These are phyloP conservation scores for Sarocladiaceae sp. DNA, from an alignment of 2,329 filamentous ascomycete species.

Conservation along the genomic window DNA sequence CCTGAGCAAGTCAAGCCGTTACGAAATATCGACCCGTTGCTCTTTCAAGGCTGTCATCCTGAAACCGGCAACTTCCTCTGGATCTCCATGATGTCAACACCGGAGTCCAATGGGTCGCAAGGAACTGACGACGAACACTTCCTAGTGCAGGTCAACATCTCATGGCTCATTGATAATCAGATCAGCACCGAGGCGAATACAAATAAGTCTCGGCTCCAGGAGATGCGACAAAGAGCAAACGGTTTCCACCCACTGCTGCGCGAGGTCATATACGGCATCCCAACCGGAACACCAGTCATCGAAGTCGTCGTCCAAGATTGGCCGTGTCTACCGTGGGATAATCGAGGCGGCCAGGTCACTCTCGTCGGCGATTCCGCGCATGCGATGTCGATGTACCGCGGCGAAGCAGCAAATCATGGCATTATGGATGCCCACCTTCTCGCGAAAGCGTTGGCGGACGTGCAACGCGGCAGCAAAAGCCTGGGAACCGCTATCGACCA, in stretches of 20 bases:
- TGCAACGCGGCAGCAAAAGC: conserved; percentile 13
- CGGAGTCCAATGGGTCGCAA: conserved; percentile 28
- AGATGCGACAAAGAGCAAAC: conserved; percentile 34
- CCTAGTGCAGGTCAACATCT: conserved; percentile 40
- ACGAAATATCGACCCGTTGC: conserved; percentile 45
- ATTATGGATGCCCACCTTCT: conserved; percentile 33
- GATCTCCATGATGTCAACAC: conserved; percentile 42
- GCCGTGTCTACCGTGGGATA: conserved; percentile 35
- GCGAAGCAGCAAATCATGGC: conserved; percentile 35
- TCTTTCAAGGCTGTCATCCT: conserved; percentile 51
- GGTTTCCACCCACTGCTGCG: conserved; percentile 34
- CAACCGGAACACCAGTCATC: conserved; percentile 31
- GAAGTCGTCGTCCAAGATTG: conserved; percentile 33
- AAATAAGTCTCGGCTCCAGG: conserved; percentile 25
- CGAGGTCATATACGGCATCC: conserved; percentile 37
- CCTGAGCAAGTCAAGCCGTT: conserved; percentile 33
- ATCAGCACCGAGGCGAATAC: conserved; percentile 29
- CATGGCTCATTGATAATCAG: conserved; percentile 34
- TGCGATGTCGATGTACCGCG: conserved; percentile 53
- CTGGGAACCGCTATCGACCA: conserved; percentile 17
- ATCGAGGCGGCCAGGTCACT: conserved; percentile 37
- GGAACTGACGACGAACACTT: conserved; percentile 28
- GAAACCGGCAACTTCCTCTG: conserved; percentile 45
- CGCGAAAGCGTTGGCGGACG: conserved; percentile 17
- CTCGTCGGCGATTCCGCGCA: conserved; percentile 52